Base-by-base conservation (phyloP, 805 yeast species). In the Hanseniaspora clermontiae region DNA sequence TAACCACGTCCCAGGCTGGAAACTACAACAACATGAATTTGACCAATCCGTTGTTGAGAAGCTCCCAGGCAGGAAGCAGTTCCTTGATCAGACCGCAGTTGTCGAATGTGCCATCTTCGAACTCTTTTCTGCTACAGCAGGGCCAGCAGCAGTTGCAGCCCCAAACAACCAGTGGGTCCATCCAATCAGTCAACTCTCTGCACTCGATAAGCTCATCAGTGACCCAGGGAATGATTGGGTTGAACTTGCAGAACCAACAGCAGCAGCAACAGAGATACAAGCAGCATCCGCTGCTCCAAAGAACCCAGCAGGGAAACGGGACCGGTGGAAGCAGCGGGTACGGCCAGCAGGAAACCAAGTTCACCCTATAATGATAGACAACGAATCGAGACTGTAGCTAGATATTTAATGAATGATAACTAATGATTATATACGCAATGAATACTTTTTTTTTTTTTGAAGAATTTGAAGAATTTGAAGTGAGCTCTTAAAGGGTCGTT, bases 91-190 rank as follows among this genome's bases (percentile, higher is more conserved):
- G 58, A 48, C 49, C 57, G 12, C 48, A 47, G 10, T n/a, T 47
- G 12, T 50, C 59, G 24, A 51, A 59, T 49, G 31, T 52, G 10
- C 52, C 52, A 51, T 37, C 61, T 32, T 27, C 60, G 48, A 49
- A 60, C n/a, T 51, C 55, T 47, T 40, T 43, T 15, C 11, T 53
- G 32, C 14, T 49, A 46, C 51, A 37, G 20, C 51, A 37, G 20
- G 29, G 24, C 11, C 49, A 43, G 31, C 55, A 54, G n/a, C 66
- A 62, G 40, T 55, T 59, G 32, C 57, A 65, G 42, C 65, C 70
- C 7, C 72, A 69, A 57, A 63, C 67, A 47, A 68, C 71, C 5
- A 64, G 66, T 50, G 70, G 70, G 4, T 67, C 70, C 2, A 59
- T 66, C 5, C 70, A 68, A 43, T 67, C 72, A 1, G 66, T 66